phyloP scores from a whole-genome alignment of 2,329 filamentous ascomycete species.

The Elsinoe necatrix region DNA sequence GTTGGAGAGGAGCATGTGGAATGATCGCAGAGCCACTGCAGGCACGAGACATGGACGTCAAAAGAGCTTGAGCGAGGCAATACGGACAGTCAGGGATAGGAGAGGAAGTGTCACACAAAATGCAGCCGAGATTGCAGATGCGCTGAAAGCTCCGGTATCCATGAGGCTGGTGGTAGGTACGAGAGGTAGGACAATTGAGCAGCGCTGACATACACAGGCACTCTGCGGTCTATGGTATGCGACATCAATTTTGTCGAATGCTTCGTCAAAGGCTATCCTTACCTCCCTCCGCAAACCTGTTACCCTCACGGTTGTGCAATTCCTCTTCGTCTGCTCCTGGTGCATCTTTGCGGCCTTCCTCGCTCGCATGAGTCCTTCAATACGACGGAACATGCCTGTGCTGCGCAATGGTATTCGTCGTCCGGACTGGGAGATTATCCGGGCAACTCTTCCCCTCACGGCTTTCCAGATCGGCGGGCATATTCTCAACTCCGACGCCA shows the following conservation, averaged over 20 bases:
- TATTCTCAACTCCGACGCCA: constrained; percentile 87
- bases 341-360: constrained; percentile 74
- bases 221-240: constrained; percentile 90
- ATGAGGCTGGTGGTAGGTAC: constrained; percentile 70
- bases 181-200: not conserved
- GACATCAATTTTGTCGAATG: constrained; percentile 92
- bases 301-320: constrained; percentile 86
- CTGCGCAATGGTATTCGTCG: constrained; percentile 75
- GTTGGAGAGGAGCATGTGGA: constrained; percentile 40
- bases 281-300: constrained; percentile 85
- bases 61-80: constrained; percentile 84
- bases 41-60: constrained; percentile 56
- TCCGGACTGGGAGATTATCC: constrained; percentile 72
- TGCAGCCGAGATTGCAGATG: constrained; percentile 85
- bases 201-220: constrained; percentile 44
- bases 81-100: constrained; percentile 69
- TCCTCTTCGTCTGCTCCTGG: constrained; percentile 82
- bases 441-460: constrained; percentile 81
- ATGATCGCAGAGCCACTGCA: constrained; percentile 30
- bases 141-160: constrained; percentile 81
- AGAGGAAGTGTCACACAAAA: constrained; percentile 85
- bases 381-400: constrained; percentile 66
- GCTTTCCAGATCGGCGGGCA: constrained; percentile 91
- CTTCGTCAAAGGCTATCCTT: constrained; percentile 93
- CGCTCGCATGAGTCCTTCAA: constrained; percentile 59